Evolutionary conservation across 805 yeast genomes (phyloP).

Genomic region (Metschnikowia lunata): DNA sequence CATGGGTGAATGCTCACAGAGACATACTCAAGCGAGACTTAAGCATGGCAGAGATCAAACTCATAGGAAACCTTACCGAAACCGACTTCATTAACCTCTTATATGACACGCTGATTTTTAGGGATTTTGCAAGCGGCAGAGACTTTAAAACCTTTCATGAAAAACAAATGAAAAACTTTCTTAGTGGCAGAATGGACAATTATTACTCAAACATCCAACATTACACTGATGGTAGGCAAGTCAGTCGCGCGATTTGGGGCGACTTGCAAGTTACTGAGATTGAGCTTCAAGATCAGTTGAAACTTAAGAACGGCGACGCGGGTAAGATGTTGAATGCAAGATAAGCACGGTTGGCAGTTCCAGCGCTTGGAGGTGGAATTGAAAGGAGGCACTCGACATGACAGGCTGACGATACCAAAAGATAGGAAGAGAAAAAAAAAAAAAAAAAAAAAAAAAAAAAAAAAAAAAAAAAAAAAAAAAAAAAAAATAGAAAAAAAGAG

Average conservation of each 20-base stretch:
- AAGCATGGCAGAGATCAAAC: background rate
- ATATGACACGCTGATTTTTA: slow-evolving; percentile 22
- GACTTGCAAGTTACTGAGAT: slow-evolving; percentile 26
- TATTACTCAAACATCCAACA: slow-evolving; percentile 1
- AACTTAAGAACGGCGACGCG: no score
- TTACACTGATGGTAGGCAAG: slow-evolving; percentile 12
- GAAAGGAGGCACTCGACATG: no score
- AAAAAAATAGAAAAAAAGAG: no score
- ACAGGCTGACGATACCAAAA: no score
- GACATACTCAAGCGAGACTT: slow-evolving; percentile 6
- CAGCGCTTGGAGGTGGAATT: no score
- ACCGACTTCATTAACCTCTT: slow-evolving; percentile 26
- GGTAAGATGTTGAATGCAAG: no score
- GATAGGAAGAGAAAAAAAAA: no score
- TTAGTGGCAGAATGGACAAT: slow-evolving; percentile 1
- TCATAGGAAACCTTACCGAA: slow-evolving; percentile 9
- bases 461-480: no score
- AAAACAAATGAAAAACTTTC: slow-evolving; percentile 20
- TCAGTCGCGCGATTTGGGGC: slow-evolving; percentile 20
- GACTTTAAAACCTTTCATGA: slow-evolving; percentile 27
- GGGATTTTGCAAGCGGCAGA: slow-evolving; percentile 21
- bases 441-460: no score
- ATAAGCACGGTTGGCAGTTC: no score
- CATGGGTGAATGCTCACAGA: slow-evolving; percentile 17
- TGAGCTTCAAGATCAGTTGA: background rate